Evolutionary conservation across 2,329 filamentous ascomycete species (phyloP).

Genomic region (Nothomitra cinnamomea): DNA sequence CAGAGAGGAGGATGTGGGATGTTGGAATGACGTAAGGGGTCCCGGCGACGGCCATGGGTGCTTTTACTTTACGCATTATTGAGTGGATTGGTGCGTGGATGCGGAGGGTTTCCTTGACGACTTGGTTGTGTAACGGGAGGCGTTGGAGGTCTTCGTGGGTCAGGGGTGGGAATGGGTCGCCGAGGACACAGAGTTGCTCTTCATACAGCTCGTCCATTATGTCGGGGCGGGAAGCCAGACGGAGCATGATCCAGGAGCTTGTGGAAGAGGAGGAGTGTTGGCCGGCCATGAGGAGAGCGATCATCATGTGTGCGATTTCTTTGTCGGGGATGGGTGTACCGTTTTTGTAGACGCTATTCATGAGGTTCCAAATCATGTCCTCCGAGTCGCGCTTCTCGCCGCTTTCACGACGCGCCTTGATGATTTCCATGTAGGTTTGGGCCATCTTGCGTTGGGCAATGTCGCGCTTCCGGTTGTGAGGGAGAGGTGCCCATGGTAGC

Average conservation of each 20-base stretch:
- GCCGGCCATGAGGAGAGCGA: slow-evolving; percentile 68
- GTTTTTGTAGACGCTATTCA: slow-evolving; percentile 61
- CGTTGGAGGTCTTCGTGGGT: slow-evolving; percentile 41
- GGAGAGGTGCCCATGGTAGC: slow-evolving; percentile 61
- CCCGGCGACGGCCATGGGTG: slow-evolving; percentile 40
- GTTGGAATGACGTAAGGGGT: slow-evolving; percentile 37
- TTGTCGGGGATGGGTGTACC: slow-evolving; percentile 51
- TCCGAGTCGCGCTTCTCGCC: slow-evolving; percentile 30
- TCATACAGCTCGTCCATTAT: slow-evolving; percentile 53
- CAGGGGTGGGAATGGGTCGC: slow-evolving; percentile 36
- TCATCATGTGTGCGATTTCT: slow-evolving; percentile 75
- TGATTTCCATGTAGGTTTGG: slow-evolving; percentile 53
- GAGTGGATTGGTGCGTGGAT: slow-evolving; percentile 57
- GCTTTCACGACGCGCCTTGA: slow-evolving; percentile 41
- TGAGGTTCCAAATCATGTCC: slow-evolving; percentile 69
- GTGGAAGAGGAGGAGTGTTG: slow-evolving; percentile 68
- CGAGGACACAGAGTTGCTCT: slow-evolving; percentile 43
- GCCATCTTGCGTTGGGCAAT: slow-evolving; percentile 53
- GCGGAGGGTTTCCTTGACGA: slow-evolving; percentile 56
- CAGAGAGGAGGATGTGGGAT: slow-evolving; percentile 33
- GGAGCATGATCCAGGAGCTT: slow-evolving; percentile 61
- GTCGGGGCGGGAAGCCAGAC: slow-evolving; percentile 51
- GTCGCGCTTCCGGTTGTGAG: slow-evolving; percentile 58
- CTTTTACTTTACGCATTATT: slow-evolving; percentile 56
- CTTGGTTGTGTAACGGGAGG: slow-evolving; percentile 43